Conservation (phyloP, 148 eudicot species). For the Vaccinium darrowii region DNA sequence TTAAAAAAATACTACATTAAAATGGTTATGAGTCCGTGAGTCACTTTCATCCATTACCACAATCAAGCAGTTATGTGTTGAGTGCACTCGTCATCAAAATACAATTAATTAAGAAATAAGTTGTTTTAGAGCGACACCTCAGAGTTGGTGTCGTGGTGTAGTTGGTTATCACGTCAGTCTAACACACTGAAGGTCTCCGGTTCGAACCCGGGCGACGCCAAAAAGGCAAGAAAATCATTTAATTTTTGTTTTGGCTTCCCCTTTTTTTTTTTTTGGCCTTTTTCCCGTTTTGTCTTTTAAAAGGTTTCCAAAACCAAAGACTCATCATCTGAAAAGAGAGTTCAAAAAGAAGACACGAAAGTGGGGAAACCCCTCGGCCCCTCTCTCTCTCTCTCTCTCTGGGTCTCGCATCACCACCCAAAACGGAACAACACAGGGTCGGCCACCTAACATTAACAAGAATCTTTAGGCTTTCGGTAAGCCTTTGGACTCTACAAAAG, state of each 20-base stretch:
- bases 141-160: conserved; percentile 81
- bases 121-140: too few relatives aligned
- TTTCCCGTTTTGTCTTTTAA: background rate
- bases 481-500: background rate
- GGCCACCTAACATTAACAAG: conserved; percentile 8
- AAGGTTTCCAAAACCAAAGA: background rate
- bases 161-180: conserved; percentile 99
- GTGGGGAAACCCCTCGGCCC: background rate
- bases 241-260: background rate
- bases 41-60: background rate
- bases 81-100: background rate
- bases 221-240: too few relatives aligned
- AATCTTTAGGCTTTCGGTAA: conserved; percentile 15
- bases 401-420: background rate
- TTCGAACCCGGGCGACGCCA: conserved; percentile 93
- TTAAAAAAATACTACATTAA: too few relatives aligned
- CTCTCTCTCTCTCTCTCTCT: background rate
- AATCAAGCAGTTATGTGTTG: background rate
- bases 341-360: background rate
- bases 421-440: background rate
- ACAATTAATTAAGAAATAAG: too few relatives aligned
- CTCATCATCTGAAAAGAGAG: conserved; percentile 8
- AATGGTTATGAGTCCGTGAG: background rate
- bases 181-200: conserved; percentile 99
- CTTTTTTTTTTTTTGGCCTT: background rate